Evolutionary conservation across 345 rosid species (phyloP), one percentile per base, ranked within the genome.

Genomic region (Citrus trifoliata): DNA sequence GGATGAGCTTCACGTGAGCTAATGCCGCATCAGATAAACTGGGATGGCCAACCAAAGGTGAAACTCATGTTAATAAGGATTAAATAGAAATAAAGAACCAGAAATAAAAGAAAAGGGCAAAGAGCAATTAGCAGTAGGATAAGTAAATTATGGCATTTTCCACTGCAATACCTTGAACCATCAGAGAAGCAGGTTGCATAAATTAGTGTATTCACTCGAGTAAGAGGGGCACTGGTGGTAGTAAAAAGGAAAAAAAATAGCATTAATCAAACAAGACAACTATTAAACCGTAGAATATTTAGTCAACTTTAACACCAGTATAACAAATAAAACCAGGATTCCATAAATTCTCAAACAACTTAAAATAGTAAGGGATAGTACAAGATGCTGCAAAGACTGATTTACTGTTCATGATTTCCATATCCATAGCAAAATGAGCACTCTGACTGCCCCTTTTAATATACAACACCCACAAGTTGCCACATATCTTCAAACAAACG

Each of bases 21-120:
- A 94, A 83, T 82, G 95, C 97, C 75, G 88, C 92, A 84, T 96
- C 99, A 69, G 94, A 89, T 80, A 92, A 89, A 84, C 99, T 96
- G 79, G 28, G 68, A 85, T 37, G 67, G 59, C 80, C 78, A 76
- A 71, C 10, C 67, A 30, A 81, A 61, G 74, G 33, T 75, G 74
- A 80, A 66, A 37, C 30, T 37, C 59, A 78, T 56, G 62, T 78
- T 70, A 77, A 67, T 10, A 19, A 38, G 74, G 60, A 48, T 59
- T 24, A 32, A n/a, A 42, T n/a, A 59, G 33, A 76, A 35, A 59
- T 4, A 24, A 58, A 38, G 37, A 71, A 77, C n/a, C 65, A 33
- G 25, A 10, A n/a, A 71, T n/a, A 24, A 67, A 76, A 75, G 63
- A 77, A 72, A 72, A 51, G 46, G 22, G 61, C 66, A 40, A 51